These are phyloP conservation scores for Tilletia indica DNA, from an alignment of 1,284 basidiomycete genomes.

Conservation along the genomic window DNA sequence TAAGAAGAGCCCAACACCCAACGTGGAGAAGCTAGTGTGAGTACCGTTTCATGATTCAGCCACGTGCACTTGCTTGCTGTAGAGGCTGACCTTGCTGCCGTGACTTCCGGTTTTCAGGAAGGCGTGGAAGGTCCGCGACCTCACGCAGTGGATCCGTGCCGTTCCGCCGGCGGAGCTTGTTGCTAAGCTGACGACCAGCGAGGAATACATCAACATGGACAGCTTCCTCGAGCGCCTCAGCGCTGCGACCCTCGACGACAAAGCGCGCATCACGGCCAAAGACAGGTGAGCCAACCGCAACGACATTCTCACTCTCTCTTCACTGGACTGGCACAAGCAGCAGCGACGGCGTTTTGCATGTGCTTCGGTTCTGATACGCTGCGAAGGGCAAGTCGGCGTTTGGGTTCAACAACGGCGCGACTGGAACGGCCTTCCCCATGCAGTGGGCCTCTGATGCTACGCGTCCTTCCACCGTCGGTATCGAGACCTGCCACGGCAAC, in stretches of 20 bases:
- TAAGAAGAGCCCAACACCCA: no score
- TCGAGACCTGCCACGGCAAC: not conserved
- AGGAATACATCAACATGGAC: no score
- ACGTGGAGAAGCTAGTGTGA: no score
- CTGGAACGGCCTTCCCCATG: not conserved
- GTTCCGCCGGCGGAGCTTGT: no score
- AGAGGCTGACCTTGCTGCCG: no score
- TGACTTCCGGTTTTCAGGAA: no score
- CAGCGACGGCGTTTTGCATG: not conserved
- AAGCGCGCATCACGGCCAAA: not conserved
- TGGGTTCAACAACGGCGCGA: not conserved
- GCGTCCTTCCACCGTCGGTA: not conserved
- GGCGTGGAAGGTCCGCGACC: no score
- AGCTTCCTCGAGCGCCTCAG: not conserved
- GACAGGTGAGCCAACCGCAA: not conserved
- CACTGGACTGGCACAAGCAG: not conserved
- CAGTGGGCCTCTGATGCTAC: slow-evolving; percentile 3
- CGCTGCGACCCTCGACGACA: not conserved
- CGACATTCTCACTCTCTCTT: not conserved
- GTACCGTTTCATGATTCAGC: no score
- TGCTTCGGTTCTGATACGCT: not conserved
- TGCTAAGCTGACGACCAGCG: no score
- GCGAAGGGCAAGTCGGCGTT: not conserved
- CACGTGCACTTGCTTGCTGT: no score
- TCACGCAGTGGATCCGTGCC: no score